Conservation (phyloP, 2,329 filamentous ascomycete genomes). For the Xylaria sp. region DNA sequence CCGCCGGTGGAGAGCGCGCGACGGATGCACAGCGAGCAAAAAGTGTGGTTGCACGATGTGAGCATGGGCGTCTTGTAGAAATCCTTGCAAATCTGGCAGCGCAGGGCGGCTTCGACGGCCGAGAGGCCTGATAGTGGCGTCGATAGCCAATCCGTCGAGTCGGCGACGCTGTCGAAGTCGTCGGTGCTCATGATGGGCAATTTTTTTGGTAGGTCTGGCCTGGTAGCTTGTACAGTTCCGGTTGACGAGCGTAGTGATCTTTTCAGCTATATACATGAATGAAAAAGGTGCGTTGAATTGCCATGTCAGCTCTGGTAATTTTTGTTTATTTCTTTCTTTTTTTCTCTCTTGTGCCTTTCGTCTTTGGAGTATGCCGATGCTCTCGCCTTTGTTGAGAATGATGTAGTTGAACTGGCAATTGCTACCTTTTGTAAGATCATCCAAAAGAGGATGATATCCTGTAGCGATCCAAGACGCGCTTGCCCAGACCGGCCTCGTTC, state of each 20-base stretch:
- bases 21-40: conserved; percentile 95
- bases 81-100: conserved; percentile 98
- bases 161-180: conserved; percentile 63
- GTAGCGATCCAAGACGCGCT: neutral
- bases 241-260: neutral
- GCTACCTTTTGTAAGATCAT: neutral
- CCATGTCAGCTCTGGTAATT: neutral
- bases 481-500: neutral
- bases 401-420: neutral
- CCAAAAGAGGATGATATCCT: neutral
- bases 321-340: too few species aligned
- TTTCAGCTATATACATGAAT: neutral
- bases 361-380: neutral
- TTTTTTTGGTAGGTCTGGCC: neutral
- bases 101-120: conserved; percentile 82
- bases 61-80: conserved; percentile 96
- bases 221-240: neutral
- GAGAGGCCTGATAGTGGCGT: conserved; percentile 75
- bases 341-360: too few species aligned
- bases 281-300: neutral
- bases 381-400: neutral
- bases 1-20: conserved; percentile 84
- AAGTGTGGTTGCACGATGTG: conserved; percentile 93
- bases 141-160: conserved; percentile 86
- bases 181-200: conserved; percentile 35